Base-by-base conservation (phyloP, 164 flowering plant genomes). In the Aristolochia californica region DNA sequence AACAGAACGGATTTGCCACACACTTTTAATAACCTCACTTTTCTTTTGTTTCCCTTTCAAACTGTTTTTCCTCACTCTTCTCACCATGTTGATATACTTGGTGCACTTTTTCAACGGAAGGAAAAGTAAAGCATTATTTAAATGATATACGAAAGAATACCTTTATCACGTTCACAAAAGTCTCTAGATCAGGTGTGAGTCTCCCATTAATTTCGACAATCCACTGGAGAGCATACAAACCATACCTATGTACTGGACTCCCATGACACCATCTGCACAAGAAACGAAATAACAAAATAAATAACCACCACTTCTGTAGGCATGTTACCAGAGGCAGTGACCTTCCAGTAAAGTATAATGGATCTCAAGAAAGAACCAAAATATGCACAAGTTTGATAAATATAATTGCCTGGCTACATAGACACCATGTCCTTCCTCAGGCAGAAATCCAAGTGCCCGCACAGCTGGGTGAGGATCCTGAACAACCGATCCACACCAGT, bases 391-490 rank as follows among this genome's bases (percentile, higher is more conserved):
- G 38, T 50, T 49, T 38, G 45, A 38, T 1, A 50, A 62, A 18
- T 28, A 16, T 53, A 20, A 15, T 73, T 51, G 88, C 98, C 93
- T 86, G 57, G 96, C 84, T 43, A 91, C 91, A 76, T 84, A 88
- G 16, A 91, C 96, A 48, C 98, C 98, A 78, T 91, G 96, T 23
- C 98, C 90, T 77, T 88, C 90, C 71, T 84, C 91, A 16, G 98
- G 96, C 68, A 88, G 85, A 75, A 83, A 91, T n/a, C 96, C 96
- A 63, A 88, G 91, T 54, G 96, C 91, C 63, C 98, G 91, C 5
- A 91, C 95, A 26, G 96, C 96, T 27, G 87, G 67, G 60, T 86
- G 93, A 63, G 98, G 87, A 68, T 91, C 93, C 66, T 88, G 98
- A 58, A 88, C 81, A 28, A 86, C 76, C 66, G 88, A 88, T 13